phyloP scores from a whole-genome alignment of 371 early-diverging fungal genomes.

The Mucor ambiguus region DNA sequence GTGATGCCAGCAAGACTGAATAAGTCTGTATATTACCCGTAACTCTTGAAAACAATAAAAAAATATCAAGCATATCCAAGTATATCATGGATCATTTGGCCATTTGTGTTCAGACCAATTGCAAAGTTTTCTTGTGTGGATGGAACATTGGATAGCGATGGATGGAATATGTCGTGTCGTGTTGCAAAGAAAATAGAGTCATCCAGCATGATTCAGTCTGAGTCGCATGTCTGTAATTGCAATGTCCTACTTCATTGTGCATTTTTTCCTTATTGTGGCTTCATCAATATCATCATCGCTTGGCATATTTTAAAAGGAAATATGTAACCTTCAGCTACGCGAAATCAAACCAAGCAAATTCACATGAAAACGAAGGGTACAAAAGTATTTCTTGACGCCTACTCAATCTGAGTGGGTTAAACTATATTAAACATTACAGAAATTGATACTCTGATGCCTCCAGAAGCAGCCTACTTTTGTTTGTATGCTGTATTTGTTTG shows the following conservation, averaged over 20 bases:
- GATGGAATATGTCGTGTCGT: background rate
- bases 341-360: background rate
- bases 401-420: background rate
- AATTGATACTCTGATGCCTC: background rate
- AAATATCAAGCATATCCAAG: background rate
- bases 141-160: background rate
- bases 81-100: background rate
- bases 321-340: background rate
- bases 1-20: slow-evolving; percentile 18
- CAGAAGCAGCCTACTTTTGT: background rate
- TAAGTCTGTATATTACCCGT: background rate
- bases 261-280: background rate
- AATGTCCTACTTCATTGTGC: background rate
- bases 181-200: background rate
- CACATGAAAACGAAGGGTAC: background rate
- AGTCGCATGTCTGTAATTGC: background rate
- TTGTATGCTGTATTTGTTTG: background rate
- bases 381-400: background rate
- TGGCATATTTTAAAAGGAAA: background rate
- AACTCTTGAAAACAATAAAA: background rate
- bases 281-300: background rate
- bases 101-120: background rate
- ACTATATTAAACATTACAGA: background rate
- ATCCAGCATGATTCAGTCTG: background rate
- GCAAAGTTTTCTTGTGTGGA: background rate